A percentile compares a stretch with the other conserved stretches of the same genome.
phyloP scores from a whole-genome alignment of 2,329 filamentous ascomycete genomes.

The Talaromyces islandicus region DNA sequence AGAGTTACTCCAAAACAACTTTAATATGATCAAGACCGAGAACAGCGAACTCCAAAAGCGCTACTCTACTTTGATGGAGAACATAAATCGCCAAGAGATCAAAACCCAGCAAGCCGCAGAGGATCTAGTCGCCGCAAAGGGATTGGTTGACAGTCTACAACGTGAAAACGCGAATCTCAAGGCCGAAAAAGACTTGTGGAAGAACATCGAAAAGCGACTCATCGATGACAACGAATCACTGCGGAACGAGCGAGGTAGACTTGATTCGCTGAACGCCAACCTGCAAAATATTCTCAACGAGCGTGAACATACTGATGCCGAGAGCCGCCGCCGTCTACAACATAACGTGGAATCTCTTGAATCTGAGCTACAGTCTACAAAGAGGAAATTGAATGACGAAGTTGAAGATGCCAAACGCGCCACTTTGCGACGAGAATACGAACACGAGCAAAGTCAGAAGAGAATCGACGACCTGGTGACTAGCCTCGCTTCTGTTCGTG shows the following conservation, averaged over 20 bases:
- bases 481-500: conserved; percentile 71
- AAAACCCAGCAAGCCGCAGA: conserved; percentile 87
- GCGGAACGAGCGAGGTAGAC: conserved; percentile 73
- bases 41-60: conserved; percentile 83
- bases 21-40: conserved; percentile 73
- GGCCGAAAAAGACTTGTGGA: conserved; percentile 91
- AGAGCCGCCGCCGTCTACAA: conserved; percentile 74
- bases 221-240: conserved; percentile 82
- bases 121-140: conserved; percentile 80
- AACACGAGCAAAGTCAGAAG: conserved; percentile 80
- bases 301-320: conserved; percentile 75
- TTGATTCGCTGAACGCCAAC: conserved; percentile 76
- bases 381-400: conserved; percentile 78
- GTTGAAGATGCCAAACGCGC: conserved; percentile 78
- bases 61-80: conserved; percentile 68
- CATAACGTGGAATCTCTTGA: conserved; percentile 72
- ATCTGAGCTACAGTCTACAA: conserved; percentile 67
- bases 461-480: conserved; percentile 86
- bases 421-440: conserved; percentile 79
- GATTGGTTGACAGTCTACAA: conserved; percentile 75
- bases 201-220: conserved; percentile 82
- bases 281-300: conserved; percentile 90
- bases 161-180: conserved; percentile 90
- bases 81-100: conserved; percentile 82
- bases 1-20: conserved; percentile 85